Evolutionary conservation across 352 stramenopile species (phyloP), one percentile per base, ranked within the genome.

Genomic region (Globisporangium carolinianum): DNA sequence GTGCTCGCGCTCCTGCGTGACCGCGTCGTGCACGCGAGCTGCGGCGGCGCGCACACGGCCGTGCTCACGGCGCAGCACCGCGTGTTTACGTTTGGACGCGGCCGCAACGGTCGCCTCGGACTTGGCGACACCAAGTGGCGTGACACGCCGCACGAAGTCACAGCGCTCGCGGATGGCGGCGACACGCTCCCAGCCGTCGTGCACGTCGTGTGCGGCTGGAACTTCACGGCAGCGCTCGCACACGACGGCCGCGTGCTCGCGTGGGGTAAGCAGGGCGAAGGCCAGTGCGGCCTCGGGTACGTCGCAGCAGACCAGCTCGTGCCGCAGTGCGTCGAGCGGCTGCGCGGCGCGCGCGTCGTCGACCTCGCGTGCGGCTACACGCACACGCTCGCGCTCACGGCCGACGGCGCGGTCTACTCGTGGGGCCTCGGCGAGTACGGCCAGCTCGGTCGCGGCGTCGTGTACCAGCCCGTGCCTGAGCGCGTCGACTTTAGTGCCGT

Each of bases 401-500:
- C 70, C 1, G 69, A 66, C 35, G 86, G 87, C 5, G 83, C 96
- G 45, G 62, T 97, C 15, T 96, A 89, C 63, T 92, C 86, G 11
- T 96, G 87, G 88, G 91, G 91, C 41, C 65, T 91, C 5, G 91
- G 91, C 32, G 87, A 97, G 57, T 96, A 97, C 57, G 91, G 91
- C 0, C 77, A 95, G 42, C 79, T 97, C 14, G 91, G 91, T 5
- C 93, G 94, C 53, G 87, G 87, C 0, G 76, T 87, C 49, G 82
- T 94, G 6, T 94, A 94, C 61, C 81, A 94, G 51, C 83, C 83
- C 0, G 47, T 91, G 12, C 83, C 83, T 14, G 77, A 87, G 15
- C 63, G 69, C 37, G 73, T 94, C 10, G 79, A 91, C 41, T 62
- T 89, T 12, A 68, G 68, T 5, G 43, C 62, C 0, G 62, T 78